Evolutionary conservation across 1,284 basidiomycete genomes (phyloP).

Genomic region (Boletus coffeatus): DNA sequence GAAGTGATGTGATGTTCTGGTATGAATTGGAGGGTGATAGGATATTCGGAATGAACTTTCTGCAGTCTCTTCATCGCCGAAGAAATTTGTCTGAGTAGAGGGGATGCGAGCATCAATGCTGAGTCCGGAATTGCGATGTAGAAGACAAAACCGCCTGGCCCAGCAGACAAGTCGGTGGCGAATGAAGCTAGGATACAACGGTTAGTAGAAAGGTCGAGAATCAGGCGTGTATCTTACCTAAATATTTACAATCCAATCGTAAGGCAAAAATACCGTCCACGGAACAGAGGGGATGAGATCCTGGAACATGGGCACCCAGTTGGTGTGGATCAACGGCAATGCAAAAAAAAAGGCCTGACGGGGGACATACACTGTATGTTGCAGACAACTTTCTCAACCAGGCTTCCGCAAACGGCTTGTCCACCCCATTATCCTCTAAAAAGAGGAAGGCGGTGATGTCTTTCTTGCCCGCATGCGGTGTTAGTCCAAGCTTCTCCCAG

Average conservation of each 20-base stretch:
- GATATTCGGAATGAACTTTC: slow-evolving; percentile 39
- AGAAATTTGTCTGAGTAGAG: slow-evolving; percentile 58
- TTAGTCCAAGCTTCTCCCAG: slow-evolving; percentile 77
- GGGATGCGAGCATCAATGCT: slow-evolving; percentile 53
- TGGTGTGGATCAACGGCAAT: slow-evolving; percentile 33
- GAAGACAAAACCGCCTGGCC: slow-evolving; percentile 46
- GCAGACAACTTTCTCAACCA: slow-evolving; percentile 56
- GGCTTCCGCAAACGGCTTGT: slow-evolving; percentile 39
- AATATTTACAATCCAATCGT: slow-evolving; percentile 58
- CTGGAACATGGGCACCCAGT: slow-evolving; percentile 51
- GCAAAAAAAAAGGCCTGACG: slow-evolving; percentile 1
- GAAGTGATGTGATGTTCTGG: slow-evolving; percentile 54
- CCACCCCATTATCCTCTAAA: slow-evolving; percentile 53
- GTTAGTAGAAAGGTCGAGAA: slow-evolving; percentile 7
- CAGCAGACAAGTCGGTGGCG: slow-evolving; percentile 39
- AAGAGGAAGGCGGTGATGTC: slow-evolving; percentile 62
- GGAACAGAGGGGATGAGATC: slow-evolving; percentile 39
- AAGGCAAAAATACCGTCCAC: slow-evolving; percentile 55
- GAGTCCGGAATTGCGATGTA: slow-evolving; percentile 61
- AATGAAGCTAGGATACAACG: slow-evolving; percentile 40
- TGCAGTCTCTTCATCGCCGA: slow-evolving; percentile 51
- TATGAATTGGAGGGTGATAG: slow-evolving; percentile 61
- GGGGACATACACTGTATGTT: slow-evolving; percentile 51
- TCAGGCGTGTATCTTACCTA: slow-evolving; percentile 38
- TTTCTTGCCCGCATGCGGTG: slow-evolving; percentile 65